Percentiles rank a stretch among this genome's conserved stretches.
phyloP scores from a whole-genome alignment of 331 rosid genomes.

The Acacia concinna region DNA sequence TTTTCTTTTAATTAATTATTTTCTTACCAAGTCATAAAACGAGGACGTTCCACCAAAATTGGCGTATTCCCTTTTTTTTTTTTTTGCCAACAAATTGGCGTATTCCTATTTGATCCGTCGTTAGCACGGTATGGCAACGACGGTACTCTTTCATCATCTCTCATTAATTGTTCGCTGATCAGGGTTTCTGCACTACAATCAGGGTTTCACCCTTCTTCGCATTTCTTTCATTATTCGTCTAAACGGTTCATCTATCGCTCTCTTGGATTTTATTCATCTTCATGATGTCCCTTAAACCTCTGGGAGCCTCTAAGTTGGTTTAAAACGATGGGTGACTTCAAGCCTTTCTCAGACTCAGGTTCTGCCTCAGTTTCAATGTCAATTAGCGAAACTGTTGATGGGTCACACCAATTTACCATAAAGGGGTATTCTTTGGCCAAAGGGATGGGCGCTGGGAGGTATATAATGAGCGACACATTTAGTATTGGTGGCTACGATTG shows the following conservation, averaged over 20 bases:
- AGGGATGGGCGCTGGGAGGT: constrained; percentile 60
- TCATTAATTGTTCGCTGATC: not conserved
- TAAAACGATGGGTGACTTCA: constrained; percentile 37
- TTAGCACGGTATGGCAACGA: too few relatives aligned
- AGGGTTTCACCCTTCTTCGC: not conserved
- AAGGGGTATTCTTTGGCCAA: constrained; percentile 56
- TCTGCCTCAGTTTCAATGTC: constrained; percentile 42
- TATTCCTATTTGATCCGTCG: not conserved
- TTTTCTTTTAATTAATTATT: too few relatives aligned
- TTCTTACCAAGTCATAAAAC: too few relatives aligned
- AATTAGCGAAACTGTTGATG: constrained; percentile 54
- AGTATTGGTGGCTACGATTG: constrained; percentile 60
- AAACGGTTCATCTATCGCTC: not conserved
- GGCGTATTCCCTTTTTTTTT: too few relatives aligned
- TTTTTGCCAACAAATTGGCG: too few relatives aligned
- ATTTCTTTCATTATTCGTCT: too few relatives aligned
- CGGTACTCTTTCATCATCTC: not conserved
- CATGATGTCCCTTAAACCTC: constrained; percentile 27
- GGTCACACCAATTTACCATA: constrained; percentile 51
- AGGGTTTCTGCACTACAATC: too few relatives aligned
- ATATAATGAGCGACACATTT: constrained; percentile 53
- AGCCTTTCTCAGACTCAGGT: constrained; percentile 28
- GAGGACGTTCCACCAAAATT: too few relatives aligned
- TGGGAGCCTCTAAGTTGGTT: constrained; percentile 17
- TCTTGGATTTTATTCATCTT: constrained; percentile 4